Conservation (phyloP, 768 basidiomycete genomes). For the Lentinula guzmanii region DNA sequence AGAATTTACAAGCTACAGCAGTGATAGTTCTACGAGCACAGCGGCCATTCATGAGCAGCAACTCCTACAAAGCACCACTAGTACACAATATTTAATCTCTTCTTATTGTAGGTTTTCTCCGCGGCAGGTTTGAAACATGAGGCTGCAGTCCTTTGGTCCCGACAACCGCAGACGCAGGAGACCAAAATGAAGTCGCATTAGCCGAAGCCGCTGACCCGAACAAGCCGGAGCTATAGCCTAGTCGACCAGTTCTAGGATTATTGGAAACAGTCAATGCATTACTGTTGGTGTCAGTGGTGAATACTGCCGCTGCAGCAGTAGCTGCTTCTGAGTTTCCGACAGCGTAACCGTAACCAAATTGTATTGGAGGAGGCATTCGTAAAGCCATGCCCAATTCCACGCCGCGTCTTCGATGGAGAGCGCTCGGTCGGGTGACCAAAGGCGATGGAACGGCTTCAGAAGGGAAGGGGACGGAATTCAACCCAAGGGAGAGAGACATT, state of each 20-base stretch:
- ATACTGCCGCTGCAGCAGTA: background rate
- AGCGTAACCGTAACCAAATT: background rate
- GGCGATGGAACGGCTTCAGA: background rate
- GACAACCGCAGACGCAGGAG: constrained; percentile 1
- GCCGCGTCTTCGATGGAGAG: constrained; percentile 1
- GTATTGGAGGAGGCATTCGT: background rate
- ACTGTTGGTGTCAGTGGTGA: background rate
- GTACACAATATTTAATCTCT: background rate
- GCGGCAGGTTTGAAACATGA: constrained; percentile 4
- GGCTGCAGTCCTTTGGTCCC: constrained; percentile 3
- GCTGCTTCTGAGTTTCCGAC: background rate
- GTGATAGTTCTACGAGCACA: background rate
- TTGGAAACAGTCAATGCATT: too few species aligned
- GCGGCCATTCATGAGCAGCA: background rate
- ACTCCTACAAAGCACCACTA: background rate
- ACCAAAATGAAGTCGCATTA: background rate
- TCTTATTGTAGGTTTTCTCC: background rate
- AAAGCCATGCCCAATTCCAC: background rate
- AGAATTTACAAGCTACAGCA: too few species aligned
- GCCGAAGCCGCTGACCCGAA: background rate
- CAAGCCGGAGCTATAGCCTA: background rate
- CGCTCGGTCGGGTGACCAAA: background rate
- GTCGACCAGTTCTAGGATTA: background rate
- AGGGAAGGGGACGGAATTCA: constrained; percentile 3
- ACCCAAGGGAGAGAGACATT: background rate